These are phyloP conservation scores for Wilcoxina mikolae DNA, from an alignment of 495 filamentous ascomycete genomes.

Conservation along the genomic window DNA sequence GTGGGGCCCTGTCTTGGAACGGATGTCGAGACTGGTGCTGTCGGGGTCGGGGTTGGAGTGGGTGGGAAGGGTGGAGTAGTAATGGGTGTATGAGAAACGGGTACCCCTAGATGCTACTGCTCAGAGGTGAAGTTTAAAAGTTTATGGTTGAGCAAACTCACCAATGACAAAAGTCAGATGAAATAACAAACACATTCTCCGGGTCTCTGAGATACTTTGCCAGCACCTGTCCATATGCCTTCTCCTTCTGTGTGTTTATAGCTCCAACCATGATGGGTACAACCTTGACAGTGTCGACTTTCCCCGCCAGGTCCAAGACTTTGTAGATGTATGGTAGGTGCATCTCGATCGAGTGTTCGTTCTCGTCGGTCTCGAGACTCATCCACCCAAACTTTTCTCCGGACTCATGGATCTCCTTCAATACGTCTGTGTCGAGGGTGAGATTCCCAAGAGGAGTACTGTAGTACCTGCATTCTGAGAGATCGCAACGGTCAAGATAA, in stretches of 20 bases:
- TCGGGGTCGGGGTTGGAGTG: slow-evolving; percentile 13
- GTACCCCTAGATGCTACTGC: slow-evolving; percentile 34
- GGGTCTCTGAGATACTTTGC: slow-evolving; percentile 65
- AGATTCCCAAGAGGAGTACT: slow-evolving; percentile 75
- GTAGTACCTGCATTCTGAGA: slow-evolving; percentile 62
- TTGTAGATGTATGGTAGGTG: slow-evolving; percentile 91
- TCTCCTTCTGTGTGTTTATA: slow-evolving; percentile 50
- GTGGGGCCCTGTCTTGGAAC: slow-evolving; percentile 33
- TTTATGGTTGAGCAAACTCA: not conserved
- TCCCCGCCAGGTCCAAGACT: slow-evolving; percentile 47
- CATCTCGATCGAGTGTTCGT: slow-evolving; percentile 93
- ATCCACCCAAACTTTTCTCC: slow-evolving; percentile 57
- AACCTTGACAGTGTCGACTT: slow-evolving; percentile 37
- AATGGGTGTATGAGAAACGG: slow-evolving; percentile 76
- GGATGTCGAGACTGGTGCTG: slow-evolving; percentile 29
- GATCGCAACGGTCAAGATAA: slow-evolving; percentile 60
- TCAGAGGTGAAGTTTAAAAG: not conserved
- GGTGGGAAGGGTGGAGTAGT: slow-evolving; percentile 42
- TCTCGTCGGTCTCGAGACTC: slow-evolving; percentile 52
- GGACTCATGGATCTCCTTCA: slow-evolving; percentile 46
- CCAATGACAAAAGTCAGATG: slow-evolving; percentile 97
- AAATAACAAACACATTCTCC: slow-evolving; percentile 68
- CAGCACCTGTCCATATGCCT: slow-evolving; percentile 52
- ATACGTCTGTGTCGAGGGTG: slow-evolving; percentile 51
- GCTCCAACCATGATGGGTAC: slow-evolving; percentile 83